Base-by-base conservation (phyloP, 192 early-diverging fungal genomes). In the Backusella parvicylindrica region DNA sequence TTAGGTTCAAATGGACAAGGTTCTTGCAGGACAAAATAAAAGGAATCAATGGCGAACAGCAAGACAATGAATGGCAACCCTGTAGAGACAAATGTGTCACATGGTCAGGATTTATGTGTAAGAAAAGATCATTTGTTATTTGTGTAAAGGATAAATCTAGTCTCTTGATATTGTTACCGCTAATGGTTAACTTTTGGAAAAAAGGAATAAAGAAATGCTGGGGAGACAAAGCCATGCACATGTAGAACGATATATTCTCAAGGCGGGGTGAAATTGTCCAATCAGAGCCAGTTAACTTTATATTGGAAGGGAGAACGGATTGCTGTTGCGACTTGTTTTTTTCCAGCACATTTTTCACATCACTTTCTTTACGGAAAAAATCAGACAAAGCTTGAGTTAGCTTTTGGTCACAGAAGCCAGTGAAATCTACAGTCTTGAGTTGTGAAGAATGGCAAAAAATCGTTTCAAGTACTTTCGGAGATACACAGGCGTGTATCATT, bases 121-220 rank as follows among this genome's bases (percentile, higher is more conserved):
- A 3, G 36, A 72, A 72, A 1, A 72, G 35, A 21, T 72, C 50
- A 37, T 33, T 60, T 40, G 50, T 72, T 56, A 72, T 63, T 40
- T 63, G 71, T 38, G 71, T 72, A 37, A 60, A 63, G 2, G 33
- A 50, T 63, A 72, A 53, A 72, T 72, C 71, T 13, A 72, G 18
- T 15, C 13, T 32, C 8, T 32, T 72, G 11, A 72, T 32, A 1
- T 53, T 21, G 18, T 63, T 72, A 28, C 36, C 49, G 23, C 36
- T 72, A 21, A 28, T 31, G 3, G n/a, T n/a, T 4, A 72, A 18
- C 35, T 63, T 53, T 47, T 72, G 21, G 18, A 72, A 72, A n/a
- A 72, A 72, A 13, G 71, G 71, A 21, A 63, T 72, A 63, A 63
- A 72, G 31, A 72, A 72, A 23, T 72, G 21, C 35, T 53, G 32